Evolutionary conservation across 306 rosid species (phyloP).

Genomic region (Cucumis cinereus): DNA sequence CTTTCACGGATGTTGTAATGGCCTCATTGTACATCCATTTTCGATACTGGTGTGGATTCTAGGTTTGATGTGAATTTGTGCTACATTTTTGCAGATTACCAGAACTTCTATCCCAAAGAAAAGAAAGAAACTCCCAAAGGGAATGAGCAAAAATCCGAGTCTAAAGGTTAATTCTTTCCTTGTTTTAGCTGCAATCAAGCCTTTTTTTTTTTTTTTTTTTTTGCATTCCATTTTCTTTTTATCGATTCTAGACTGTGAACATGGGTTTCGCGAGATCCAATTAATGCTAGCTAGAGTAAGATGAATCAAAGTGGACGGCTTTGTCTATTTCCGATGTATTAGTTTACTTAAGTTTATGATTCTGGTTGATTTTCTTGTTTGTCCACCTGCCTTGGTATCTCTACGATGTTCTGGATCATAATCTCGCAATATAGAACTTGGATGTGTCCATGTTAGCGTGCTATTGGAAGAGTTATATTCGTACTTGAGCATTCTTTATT

Average conservation of each 20-base stretch:
- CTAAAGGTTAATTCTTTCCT: slow-evolving; percentile 42
- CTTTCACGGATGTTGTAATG: not conserved
- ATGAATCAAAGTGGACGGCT: not conserved
- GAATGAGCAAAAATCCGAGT: slow-evolving; percentile 49
- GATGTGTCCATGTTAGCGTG: not conserved
- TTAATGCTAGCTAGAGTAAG: not conserved
- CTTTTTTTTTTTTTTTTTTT: too few relatives aligned
- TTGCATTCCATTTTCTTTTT: not conserved
- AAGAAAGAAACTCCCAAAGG: slow-evolving; percentile 84
- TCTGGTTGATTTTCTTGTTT: not conserved
- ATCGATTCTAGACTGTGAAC: not conserved
- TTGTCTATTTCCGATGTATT: not conserved
- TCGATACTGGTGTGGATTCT: not conserved
- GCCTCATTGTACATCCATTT: not conserved
- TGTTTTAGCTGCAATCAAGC: not conserved
- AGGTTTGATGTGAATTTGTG: not conserved
- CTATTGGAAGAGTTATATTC: not conserved
- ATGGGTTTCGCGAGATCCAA: not conserved
- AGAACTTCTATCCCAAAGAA: slow-evolving; percentile 77
- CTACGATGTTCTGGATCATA: not conserved
- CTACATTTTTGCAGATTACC: slow-evolving; percentile 41
- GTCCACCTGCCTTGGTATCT: not conserved
- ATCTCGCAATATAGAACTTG: not conserved
- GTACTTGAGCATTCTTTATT: not conserved
- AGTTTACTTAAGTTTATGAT: not conserved